phyloP scores from a whole-genome alignment of 2,329 filamentous ascomycete genomes.

The Fusarium agapanthi region DNA sequence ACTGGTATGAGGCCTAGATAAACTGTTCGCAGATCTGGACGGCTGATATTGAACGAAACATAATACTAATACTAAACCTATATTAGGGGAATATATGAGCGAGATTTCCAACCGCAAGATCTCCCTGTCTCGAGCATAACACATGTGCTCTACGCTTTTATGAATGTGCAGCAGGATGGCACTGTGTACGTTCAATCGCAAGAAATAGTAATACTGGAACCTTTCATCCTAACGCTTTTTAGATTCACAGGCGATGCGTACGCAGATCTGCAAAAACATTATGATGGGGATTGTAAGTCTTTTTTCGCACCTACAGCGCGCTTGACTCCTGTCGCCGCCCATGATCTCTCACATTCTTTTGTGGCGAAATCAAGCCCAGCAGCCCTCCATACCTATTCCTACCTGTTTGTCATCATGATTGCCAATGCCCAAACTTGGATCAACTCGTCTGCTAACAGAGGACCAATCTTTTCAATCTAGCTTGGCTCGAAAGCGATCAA shows the following conservation, averaged over 20 bases:
- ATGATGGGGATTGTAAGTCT: constrained; percentile 14
- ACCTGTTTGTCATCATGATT: not conserved
- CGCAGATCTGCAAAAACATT: constrained; percentile 20
- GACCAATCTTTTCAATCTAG: not conserved
- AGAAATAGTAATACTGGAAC: not conserved
- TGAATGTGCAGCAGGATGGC: constrained; percentile 75
- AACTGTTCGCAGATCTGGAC: not conserved
- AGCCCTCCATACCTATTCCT: not conserved
- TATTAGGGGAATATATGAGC: constrained; percentile 74
- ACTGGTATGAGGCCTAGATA: not conserved
- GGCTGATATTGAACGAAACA: not conserved
- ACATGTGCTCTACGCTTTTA: constrained; percentile 81
- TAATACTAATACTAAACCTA: not conserved
- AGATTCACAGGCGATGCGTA: constrained; percentile 14
- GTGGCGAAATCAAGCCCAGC: too few species aligned
- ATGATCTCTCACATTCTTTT: too few species aligned
- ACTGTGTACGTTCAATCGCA: constrained; percentile 64
- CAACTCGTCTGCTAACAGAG: not conserved
- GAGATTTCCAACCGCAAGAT: constrained; percentile 75
- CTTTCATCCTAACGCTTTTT: not conserved
- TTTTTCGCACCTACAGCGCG: not conserved
- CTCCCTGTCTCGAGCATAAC: constrained; percentile 75
- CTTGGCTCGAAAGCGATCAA: not conserved
- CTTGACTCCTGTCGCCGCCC: not conserved
- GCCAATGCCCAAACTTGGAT: not conserved